These are phyloP conservation scores for Davidsoniella neocaledoniae DNA, from an alignment of 2,329 filamentous ascomycete genomes.

Conservation along the genomic window DNA sequence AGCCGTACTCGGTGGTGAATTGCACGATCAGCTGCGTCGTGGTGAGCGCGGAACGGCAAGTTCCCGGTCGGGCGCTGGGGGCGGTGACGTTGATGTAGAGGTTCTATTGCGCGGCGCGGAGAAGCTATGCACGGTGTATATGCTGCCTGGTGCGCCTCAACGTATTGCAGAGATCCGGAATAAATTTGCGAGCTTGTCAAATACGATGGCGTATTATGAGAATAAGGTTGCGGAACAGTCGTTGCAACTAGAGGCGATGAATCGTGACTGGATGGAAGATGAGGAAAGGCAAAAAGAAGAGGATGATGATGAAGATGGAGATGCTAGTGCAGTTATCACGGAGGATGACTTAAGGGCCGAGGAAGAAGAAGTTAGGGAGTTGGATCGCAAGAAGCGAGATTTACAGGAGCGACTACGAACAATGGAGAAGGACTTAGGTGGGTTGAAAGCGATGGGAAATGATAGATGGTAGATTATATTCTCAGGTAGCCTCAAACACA, in stretches of 20 bases:
- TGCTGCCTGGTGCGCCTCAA: constrained; percentile 61
- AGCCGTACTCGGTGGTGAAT: constrained; percentile 70
- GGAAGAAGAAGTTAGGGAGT: constrained; percentile 45
- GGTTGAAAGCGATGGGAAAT: constrained; percentile 33
- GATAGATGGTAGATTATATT: neutral
- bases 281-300: constrained; percentile 35
- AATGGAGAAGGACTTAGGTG: constrained; percentile 40
- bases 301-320: constrained; percentile 20
- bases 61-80: constrained; percentile 20
- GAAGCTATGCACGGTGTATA: constrained; percentile 78
- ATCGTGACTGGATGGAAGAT: constrained; percentile 42
- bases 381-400: constrained; percentile 40
- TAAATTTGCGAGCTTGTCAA: constrained; percentile 52
- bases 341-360: constrained; percentile 53
- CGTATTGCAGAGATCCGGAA: constrained; percentile 56
- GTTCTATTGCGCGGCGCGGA: constrained; percentile 72
- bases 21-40: constrained; percentile 62
- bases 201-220: constrained; percentile 69
- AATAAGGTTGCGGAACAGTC: constrained; percentile 60
- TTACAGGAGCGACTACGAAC: constrained; percentile 33
- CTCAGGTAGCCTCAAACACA: too few relatives aligned
- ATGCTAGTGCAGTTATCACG: constrained; percentile 33
- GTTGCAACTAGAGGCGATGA: constrained; percentile 56
- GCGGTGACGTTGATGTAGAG: constrained; percentile 71
- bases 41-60: constrained; percentile 25